Evolutionary conservation across 1,139 yeast species (phyloP).

Genomic region (Debaryomycetaceae sp.): DNA sequence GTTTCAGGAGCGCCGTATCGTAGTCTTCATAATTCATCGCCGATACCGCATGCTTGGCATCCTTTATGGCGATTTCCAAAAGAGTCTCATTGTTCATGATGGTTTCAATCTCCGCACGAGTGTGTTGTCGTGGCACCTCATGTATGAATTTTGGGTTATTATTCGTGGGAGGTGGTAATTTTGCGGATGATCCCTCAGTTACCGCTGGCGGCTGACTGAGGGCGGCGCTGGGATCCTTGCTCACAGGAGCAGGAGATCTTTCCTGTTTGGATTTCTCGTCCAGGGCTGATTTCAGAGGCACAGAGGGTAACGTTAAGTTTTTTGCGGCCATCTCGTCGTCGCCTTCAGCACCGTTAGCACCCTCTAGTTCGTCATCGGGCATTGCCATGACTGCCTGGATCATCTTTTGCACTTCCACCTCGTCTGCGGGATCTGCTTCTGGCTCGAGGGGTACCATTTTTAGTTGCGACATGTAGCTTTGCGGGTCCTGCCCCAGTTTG

Average conservation of each 20-base stretch:
- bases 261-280: too few relatives aligned
- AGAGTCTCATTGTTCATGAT: conserved; percentile 13
- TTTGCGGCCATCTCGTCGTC: too few relatives aligned
- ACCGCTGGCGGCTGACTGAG: too few relatives aligned
- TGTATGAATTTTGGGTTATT: conserved; percentile 3
- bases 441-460: conserved; percentile 4
- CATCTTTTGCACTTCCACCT: conserved; percentile 13
- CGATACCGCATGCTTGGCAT: conserved; percentile 25
- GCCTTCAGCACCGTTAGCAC: conserved; percentile 3
- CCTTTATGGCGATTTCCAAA: conserved; percentile 16
- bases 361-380: conserved; percentile 8
- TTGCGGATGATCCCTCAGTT: too few relatives aligned
- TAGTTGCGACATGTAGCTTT: conserved; percentile 12
- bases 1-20: conserved; percentile 18
- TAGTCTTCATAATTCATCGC: conserved; percentile 26
- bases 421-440: conserved; percentile 7
- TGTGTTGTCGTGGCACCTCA: conserved; percentile 6
- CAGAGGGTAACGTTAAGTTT: too few relatives aligned
- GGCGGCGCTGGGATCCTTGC: too few relatives aligned
- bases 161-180: too few relatives aligned
- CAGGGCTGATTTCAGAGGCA: too few relatives aligned
- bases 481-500: conserved; percentile 16
- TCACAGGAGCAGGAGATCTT: too few relatives aligned
- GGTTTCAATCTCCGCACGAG: conserved; percentile 7
- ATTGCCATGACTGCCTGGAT: conserved; percentile 12